Conservation (phyloP, 1,139 yeast species). For the Blastobotrys persicus region DNA sequence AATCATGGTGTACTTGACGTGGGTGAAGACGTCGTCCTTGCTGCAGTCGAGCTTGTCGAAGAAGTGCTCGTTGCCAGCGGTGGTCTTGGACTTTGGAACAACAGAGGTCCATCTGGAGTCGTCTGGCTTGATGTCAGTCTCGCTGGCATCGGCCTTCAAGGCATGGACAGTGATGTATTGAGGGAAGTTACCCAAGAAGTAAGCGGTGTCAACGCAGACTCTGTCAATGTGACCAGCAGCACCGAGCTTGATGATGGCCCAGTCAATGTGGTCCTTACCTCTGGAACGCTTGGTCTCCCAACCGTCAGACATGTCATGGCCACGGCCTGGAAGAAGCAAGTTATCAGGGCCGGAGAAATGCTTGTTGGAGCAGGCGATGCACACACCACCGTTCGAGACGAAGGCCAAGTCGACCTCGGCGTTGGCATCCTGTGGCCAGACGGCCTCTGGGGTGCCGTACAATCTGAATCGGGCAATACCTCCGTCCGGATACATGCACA, state of each 20-base stretch:
- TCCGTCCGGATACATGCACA: slow-evolving; percentile 92
- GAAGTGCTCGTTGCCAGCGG: slow-evolving; percentile 75
- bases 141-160: slow-evolving; percentile 38
- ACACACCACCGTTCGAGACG: slow-evolving; percentile 85
- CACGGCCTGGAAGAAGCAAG: slow-evolving; percentile 85
- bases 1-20: slow-evolving; percentile 74
- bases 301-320: slow-evolving; percentile 94
- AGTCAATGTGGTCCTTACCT: slow-evolving; percentile 74
- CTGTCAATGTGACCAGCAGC: slow-evolving; percentile 50
- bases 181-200: slow-evolving; percentile 90
- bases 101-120: slow-evolving; percentile 59
- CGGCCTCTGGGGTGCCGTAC: slow-evolving; percentile 76
- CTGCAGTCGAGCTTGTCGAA: slow-evolving; percentile 39
- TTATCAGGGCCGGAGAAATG: slow-evolving; percentile 92
- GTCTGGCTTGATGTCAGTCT: slow-evolving; percentile 30
- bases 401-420: slow-evolving; percentile 70
- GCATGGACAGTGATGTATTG: slow-evolving; percentile 62
- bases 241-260: slow-evolving; percentile 83
- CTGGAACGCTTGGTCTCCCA: slow-evolving; percentile 96
- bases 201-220: slow-evolving; percentile 83
- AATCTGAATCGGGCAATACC: slow-evolving; percentile 93
- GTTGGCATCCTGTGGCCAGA: slow-evolving; percentile 48
- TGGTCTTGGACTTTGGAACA: slow-evolving; percentile 68
- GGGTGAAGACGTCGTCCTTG: slow-evolving; percentile 44
- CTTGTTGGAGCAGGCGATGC: slow-evolving; percentile 77